Conservation (phyloP, 2,329 filamentous ascomycete species). For the Talaromyces atroroseus region DNA sequence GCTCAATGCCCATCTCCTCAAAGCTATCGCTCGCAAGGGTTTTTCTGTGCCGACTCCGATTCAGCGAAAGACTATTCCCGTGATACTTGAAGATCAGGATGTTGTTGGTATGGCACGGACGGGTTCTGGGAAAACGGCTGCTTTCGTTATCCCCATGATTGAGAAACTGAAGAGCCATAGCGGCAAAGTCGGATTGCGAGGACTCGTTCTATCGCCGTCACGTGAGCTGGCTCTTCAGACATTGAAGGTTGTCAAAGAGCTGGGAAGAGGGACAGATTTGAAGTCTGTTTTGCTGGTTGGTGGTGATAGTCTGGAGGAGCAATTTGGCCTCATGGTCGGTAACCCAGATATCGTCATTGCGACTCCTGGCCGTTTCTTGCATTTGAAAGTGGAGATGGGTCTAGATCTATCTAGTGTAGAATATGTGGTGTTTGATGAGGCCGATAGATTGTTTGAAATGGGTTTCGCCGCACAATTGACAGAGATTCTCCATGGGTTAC, state of each 20-base stretch:
- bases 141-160: slow-evolving; percentile 98
- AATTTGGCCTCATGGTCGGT: slow-evolving; percentile 84
- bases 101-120: slow-evolving; percentile 99
- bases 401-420: slow-evolving; percentile 83
- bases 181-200: slow-evolving; percentile 76
- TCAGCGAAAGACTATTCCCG: slow-evolving; percentile 90
- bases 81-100: slow-evolving; percentile 84
- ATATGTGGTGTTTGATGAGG: slow-evolving; percentile 97
- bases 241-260: slow-evolving; percentile 91
- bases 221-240: slow-evolving; percentile 93
- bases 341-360: slow-evolving; percentile 98
- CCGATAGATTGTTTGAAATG: slow-evolving; percentile 96
- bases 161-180: slow-evolving; percentile 87
- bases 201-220: slow-evolving; percentile 83
- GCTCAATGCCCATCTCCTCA: slow-evolving; percentile 74
- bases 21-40: slow-evolving; percentile 87
- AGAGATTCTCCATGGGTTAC: slow-evolving; percentile 86
- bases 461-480: slow-evolving; percentile 90
- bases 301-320: slow-evolving; percentile 91
- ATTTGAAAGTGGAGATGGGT: slow-evolving; percentile 94
- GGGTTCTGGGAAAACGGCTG: slow-evolving; percentile 97
- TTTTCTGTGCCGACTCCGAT: slow-evolving; percentile 96
- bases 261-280: slow-evolving; percentile 83
- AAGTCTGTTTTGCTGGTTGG: slow-evolving; percentile 87
- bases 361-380: slow-evolving; percentile 90